A percentile compares a stretch with the other conserved stretches of the same genome.
These are phyloP conservation scores for Ganoderma multipileum DNA, from an alignment of 1,284 basidiomycete species.

Conservation along the genomic window DNA sequence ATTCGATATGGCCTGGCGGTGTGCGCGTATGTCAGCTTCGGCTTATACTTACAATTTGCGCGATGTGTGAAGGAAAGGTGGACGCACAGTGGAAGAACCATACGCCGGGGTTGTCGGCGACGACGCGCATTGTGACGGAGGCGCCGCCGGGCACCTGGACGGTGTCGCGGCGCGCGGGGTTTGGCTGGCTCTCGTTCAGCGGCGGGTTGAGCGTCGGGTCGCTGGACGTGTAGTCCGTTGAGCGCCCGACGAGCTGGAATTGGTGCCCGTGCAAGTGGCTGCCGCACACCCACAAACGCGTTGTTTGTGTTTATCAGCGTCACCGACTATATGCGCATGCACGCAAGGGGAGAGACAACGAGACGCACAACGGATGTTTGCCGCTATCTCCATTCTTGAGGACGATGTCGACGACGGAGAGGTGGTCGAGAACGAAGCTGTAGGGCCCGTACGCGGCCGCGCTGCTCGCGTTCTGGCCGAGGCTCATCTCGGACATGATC, in stretches of 20 bases:
- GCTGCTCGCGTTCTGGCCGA: constrained; percentile 77
- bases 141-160: constrained; percentile 66
- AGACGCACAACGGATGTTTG: constrained; percentile 81
- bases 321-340: neutral
- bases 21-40: neutral
- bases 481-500: constrained; percentile 76
- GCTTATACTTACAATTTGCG: neutral
- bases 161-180: constrained; percentile 89
- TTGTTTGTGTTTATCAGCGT: neutral
- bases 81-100: constrained; percentile 83
- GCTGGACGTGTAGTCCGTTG: constrained; percentile 75
- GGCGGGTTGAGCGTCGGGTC: constrained; percentile 87
- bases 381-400: constrained; percentile 83
- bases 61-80: neutral
- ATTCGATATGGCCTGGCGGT: constrained; percentile 76
- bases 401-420: constrained; percentile 82
- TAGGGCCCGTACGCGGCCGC: constrained; percentile 81
- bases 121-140: constrained; percentile 70
- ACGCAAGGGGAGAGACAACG: neutral
- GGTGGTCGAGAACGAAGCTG: constrained; percentile 77
- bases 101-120: constrained; percentile 84
- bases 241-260: constrained; percentile 79
- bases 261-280: constrained; percentile 88
- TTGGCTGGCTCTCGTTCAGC: constrained; percentile 73
- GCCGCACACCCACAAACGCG: constrained; percentile 35